Conservation (phyloP, 345 rosid species). For the Citrus trifoliata region DNA sequence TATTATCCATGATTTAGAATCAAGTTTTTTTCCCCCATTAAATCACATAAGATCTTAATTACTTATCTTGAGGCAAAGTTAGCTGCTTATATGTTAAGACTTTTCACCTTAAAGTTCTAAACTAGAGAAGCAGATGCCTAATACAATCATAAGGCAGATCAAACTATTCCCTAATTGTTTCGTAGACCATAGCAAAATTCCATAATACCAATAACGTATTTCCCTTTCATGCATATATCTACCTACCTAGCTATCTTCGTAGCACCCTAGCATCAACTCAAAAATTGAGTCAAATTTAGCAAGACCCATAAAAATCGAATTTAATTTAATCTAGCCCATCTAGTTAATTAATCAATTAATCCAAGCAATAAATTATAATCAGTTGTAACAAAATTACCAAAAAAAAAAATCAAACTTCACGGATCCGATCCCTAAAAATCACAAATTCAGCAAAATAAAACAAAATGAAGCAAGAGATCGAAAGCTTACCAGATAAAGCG, state of each 20-base stretch:
- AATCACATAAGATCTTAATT: background rate
- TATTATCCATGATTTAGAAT: background rate
- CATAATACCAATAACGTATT: background rate
- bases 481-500: conserved; percentile 54
- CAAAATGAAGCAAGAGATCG: background rate
- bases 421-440: background rate
- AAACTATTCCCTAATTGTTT: background rate
- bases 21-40: background rate
- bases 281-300: background rate
- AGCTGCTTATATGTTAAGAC: background rate
- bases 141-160: background rate
- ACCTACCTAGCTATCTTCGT: too few relatives aligned
- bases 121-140: background rate
- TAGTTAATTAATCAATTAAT: background rate
- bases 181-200: background rate
- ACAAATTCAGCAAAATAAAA: conserved; percentile 13
- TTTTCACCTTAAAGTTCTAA: background rate
- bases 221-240: background rate
- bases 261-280: background rate
- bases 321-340: background rate
- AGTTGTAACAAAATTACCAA: background rate
- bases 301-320: background rate
- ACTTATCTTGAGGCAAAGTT: background rate
- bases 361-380: background rate
- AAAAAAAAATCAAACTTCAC: background rate